Evolutionary conservation across 2,329 filamentous ascomycete species (phyloP), one percentile per base, ranked within the genome.

Genomic region (Mycosphaerelloides madeirae): DNA sequence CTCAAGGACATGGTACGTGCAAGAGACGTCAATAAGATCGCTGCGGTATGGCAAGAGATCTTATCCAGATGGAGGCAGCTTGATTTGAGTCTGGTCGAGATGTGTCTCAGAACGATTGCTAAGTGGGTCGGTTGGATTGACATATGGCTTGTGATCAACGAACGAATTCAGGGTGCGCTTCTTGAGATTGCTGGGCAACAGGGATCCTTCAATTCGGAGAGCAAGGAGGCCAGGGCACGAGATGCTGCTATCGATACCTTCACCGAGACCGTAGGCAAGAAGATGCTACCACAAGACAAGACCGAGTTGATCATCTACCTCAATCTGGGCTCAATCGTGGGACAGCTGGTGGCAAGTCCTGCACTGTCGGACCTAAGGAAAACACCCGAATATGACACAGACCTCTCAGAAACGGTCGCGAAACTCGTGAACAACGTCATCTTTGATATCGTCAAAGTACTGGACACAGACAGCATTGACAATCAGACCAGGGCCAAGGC

Each of bases 51-150:
- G 93, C 87, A 93, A 66, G 86, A 95, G 61, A 84, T 98, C 34
- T 76, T 98, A 43, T 76, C 80, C 9, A 80, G 84, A 59, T 97
- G 90, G 77, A 75, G 77, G 54, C 79, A 80, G 58, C 67, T 70
- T 44, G 77, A 78, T 60, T 75, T 81, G 45, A 80, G 85, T 55
- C 78, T 97, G 46, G 78, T 95, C 33, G 89, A 96, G 65, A 83
- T 94, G 76, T 90, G 87, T 57, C 76, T 98, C 41, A 88, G 85
- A 68, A 85, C 89, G n/a, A 81, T 98, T 54, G 89, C 88, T 29
- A 93, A 91, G 65, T 98, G 93, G 91, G 89, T 95, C 49, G 94
- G 89, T 76, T 98, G 93, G 93, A 95, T 94, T 61, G 93, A 97
- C 63, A 97, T 98, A 58, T 86, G 85, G 39, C 75, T 98, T 45